Conservation (phyloP, 352 stramenopile species). For the Phytophthora sansomeana region DNA sequence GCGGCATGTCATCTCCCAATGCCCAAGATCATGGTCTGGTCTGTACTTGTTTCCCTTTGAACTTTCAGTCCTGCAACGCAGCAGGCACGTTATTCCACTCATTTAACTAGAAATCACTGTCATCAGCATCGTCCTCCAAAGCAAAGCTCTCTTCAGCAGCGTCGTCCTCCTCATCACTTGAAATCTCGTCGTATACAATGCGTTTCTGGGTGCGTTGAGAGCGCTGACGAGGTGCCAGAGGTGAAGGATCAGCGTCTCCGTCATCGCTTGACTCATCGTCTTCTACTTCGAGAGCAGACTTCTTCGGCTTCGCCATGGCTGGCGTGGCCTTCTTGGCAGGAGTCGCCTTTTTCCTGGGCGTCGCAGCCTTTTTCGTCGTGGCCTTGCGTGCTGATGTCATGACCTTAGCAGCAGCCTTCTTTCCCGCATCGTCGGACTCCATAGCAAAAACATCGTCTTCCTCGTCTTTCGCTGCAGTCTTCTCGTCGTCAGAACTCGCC, state of each 20-base stretch:
- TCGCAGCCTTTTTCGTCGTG: constrained; percentile 17
- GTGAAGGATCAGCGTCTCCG: constrained; percentile 15
- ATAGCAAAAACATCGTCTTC: constrained; percentile 83
- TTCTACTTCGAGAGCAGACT: constrained; percentile 40
- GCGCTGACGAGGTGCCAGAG: constrained; percentile 44
- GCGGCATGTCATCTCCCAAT: constrained; percentile 3
- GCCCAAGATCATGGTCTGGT: constrained; percentile 11
- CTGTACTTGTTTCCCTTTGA: constrained; percentile 10
- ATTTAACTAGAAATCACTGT: constrained; percentile 64
- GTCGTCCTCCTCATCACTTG: constrained; percentile 63
- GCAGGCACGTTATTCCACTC: constrained; percentile 26
- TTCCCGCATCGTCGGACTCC: constrained; percentile 41
- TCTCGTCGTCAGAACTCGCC: constrained; percentile 56
- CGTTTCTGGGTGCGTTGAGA: constrained; percentile 45
- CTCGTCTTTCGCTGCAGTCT: constrained; percentile 26
- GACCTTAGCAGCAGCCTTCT: constrained; percentile 51
- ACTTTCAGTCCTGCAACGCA: constrained; percentile 15
- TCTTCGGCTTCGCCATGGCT: constrained; percentile 33
- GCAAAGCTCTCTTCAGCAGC: constrained; percentile 59
- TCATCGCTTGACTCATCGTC: constrained; percentile 35
- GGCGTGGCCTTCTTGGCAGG: constrained; percentile 31
- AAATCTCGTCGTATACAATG: constrained; percentile 64
- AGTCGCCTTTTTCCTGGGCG: constrained; percentile 42
- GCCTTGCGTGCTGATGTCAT: constrained; percentile 44
- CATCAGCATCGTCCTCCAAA: constrained; percentile 57